A percentile compares a stretch with the other conserved stretches of the same genome.
These are phyloP conservation scores for Mucor saturninus DNA, from an alignment of 371 early-diverging fungal species.

Conservation along the genomic window DNA sequence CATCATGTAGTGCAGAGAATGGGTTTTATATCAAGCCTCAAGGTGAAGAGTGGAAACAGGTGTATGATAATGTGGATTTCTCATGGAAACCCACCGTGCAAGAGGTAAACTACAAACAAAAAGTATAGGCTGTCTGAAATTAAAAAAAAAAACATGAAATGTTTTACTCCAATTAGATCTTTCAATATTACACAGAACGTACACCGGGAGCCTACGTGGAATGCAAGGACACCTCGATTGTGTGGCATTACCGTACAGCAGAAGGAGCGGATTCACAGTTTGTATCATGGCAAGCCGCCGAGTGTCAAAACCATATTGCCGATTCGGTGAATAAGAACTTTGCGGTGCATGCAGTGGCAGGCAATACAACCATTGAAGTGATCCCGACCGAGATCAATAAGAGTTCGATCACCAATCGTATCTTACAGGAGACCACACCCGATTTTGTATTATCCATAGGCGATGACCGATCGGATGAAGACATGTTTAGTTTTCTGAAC, in stretches of 20 bases:
- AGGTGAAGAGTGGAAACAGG: constrained; percentile 76
- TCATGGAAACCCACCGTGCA: constrained; percentile 84
- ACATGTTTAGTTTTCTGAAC: constrained; percentile 77
- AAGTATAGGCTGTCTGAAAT: too few species aligned
- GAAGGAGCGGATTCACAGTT: constrained; percentile 70
- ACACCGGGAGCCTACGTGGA: constrained; percentile 88
- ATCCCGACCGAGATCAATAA: constrained; percentile 74
- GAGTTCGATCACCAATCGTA: constrained; percentile 60
- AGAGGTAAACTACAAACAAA: constrained; percentile 28
- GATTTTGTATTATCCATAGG: constrained; percentile 81
- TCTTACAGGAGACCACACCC: constrained; percentile 59
- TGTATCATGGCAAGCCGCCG: constrained; percentile 87
- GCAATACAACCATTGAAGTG: constrained; percentile 93
- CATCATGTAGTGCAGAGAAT: constrained; percentile 75
- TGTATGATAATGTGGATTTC: constrained; percentile 79
- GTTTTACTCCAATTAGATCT: constrained; percentile 46
- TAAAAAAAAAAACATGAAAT: too few species aligned
- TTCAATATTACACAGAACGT: constrained; percentile 89
- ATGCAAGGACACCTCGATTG: constrained; percentile 72
- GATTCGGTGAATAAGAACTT: constrained; percentile 82
- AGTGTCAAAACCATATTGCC: constrained; percentile 90
- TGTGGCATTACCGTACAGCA: constrained; percentile 81
- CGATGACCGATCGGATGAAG: constrained; percentile 85
- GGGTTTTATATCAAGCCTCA: constrained; percentile 81
- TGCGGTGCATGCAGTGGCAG: constrained; percentile 87